Base-by-base conservation (phyloP, 345 rosid genomes). In the Trapa bicornis region DNA sequence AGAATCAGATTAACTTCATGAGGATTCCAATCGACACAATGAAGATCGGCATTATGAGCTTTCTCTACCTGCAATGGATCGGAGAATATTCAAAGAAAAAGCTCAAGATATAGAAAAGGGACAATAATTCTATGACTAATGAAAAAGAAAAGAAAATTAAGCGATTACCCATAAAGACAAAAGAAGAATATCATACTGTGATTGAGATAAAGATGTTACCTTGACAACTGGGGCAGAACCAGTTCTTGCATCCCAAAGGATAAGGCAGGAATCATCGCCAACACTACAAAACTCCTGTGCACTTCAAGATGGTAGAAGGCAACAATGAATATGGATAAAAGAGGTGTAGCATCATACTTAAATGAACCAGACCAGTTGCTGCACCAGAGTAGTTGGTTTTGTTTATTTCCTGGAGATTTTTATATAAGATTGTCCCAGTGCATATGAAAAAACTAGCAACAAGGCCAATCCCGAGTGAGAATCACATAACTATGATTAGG, bases 21-120 rank as follows among this genome's bases (percentile, higher is more conserved):
- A 48, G 81, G 86, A 69, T 87, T 87, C 92, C 92, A 87, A 75
- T 87, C 92, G 64, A 87, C 89, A 64, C 92, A 85, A 65, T 87
- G 92, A 72, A 87, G 73, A 80, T 87, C 92, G 5, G 87, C 76
- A 67, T 68, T 73, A 48, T 87, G 92, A 68, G 92, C 92, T 75
- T 85, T 85, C 73, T 85, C 80, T 48, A 87, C 87, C 92, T 85
- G 79, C 39, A 22, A 72, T n/a, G n/a, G 36, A 15, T n/a, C 50
- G 64, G 56, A 66, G 33, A 67, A 53, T 50, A 58, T 32, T 8
- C 60, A 54, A 2, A 11, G 35, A 58, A 32, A 32, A 29, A 11
- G 3, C 38, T 11, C 11, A 11, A 32, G 7, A 58, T 10, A 58
- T 32, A 4, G 16, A 10, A 22, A 17, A 65, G 37, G 4, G 32